Percentiles rank a stretch among this genome's conserved stretches.
Conservation (phyloP, 345 rosid species). For the Xanthoceras sorbifolium region DNA sequence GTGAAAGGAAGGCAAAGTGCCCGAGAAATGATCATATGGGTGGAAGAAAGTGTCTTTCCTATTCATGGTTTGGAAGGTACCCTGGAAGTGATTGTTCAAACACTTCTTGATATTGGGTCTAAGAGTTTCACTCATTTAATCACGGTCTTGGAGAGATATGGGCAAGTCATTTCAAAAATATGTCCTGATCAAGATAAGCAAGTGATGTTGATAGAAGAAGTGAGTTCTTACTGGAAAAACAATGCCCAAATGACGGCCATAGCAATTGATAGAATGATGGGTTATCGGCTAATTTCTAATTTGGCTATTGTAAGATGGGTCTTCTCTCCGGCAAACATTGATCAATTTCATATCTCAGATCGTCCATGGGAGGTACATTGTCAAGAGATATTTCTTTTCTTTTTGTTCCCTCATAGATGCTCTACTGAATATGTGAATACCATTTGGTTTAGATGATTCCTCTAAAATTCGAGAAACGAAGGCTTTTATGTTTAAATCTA, state of each 20-base stretch:
- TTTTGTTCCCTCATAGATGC: not conserved
- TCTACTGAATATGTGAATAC: not conserved
- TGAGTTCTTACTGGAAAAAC: conserved; percentile 84
- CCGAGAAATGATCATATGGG: conserved; percentile 81
- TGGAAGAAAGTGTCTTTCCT: conserved; percentile 74
- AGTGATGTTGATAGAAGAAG: conserved; percentile 72
- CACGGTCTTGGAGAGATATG: conserved; percentile 93
- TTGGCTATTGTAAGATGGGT: conserved; percentile 96
- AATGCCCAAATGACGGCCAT: conserved; percentile 85
- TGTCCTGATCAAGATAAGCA: conserved; percentile 87
- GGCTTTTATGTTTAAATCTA: not conserved
- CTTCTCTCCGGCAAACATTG: conserved; percentile 74
- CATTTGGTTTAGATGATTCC: not conserved
- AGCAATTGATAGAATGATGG: conserved; percentile 98
- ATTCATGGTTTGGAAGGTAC: conserved; percentile 68
- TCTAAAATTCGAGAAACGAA: not conserved
- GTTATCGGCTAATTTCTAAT: conserved; percentile 91
- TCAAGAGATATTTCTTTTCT: not conserved
- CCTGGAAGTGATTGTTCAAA: conserved; percentile 73
- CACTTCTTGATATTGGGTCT: conserved; percentile 92
- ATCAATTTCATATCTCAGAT: conserved; percentile 84
- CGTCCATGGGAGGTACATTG: conserved; percentile 87
- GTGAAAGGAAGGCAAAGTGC: conserved; percentile 84
- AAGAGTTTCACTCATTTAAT: conserved; percentile 97
- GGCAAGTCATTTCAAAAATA: conserved; percentile 73